These are phyloP conservation scores for Talaromyces sp. DNA, from an alignment of 2,329 filamentous ascomycete genomes.

Conservation along the genomic window DNA sequence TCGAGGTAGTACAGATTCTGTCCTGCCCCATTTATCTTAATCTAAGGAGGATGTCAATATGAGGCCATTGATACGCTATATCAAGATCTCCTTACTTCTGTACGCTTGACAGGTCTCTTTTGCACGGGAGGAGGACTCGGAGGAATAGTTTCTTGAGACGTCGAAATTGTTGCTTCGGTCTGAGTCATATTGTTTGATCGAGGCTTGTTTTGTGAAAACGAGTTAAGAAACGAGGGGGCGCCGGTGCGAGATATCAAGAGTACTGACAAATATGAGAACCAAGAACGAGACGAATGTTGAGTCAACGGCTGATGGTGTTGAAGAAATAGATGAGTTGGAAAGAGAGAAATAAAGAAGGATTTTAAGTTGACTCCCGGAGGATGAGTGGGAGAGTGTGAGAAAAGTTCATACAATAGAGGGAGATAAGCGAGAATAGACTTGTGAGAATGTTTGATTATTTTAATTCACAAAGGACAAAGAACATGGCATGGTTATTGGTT, in stretches of 20 bases:
- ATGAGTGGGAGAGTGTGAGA: neutral
- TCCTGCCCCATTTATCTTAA: neutral
- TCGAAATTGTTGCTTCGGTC: neutral
- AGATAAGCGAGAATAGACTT: neutral
- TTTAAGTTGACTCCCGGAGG: neutral
- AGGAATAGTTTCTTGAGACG: neutral
- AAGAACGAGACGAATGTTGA: neutral
- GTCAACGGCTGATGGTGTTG: neutral
- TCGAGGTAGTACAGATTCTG: neutral
- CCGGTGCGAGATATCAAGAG: neutral
- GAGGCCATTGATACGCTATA: too few species aligned
- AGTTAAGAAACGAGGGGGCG: neutral
- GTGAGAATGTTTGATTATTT: neutral
- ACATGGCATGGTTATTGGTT: neutral
- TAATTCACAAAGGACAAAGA: conserved; percentile 4
- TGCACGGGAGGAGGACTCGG: neutral
- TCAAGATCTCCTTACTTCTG: neutral
- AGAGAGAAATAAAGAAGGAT: neutral
- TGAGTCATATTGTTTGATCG: neutral
- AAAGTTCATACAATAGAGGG: neutral
- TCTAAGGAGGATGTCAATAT: neutral
- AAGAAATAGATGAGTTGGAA: neutral
- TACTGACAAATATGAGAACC: neutral
- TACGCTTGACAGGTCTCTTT: neutral
- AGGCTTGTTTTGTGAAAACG: neutral